Evolutionary conservation across 2,329 filamentous ascomycete species (phyloP).

Genomic region (Arthrobotrys iridis): DNA sequence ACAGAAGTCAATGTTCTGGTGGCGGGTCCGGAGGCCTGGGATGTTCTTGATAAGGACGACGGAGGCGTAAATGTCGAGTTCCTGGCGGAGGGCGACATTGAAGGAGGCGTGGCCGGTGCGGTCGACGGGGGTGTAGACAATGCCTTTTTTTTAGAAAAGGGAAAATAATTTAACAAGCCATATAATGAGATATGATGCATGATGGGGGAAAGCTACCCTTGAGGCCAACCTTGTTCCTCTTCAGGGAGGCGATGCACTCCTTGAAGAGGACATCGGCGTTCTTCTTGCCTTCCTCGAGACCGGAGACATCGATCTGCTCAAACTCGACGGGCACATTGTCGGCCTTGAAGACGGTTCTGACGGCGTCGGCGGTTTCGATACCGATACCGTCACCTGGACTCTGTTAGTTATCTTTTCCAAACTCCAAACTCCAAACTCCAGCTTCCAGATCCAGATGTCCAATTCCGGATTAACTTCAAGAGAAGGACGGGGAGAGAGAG

Average conservation of each 20-base stretch:
- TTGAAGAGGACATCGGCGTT: constrained; percentile 94
- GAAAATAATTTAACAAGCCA: not conserved
- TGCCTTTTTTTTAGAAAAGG: constrained; percentile 63
- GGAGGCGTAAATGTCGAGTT: constrained; percentile 98
- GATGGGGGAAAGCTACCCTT: constrained; percentile 71
- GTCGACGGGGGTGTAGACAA: constrained; percentile 96
- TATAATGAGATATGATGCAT: constrained; percentile 30
- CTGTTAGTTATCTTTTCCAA: too few species aligned
- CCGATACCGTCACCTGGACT: constrained; percentile 86
- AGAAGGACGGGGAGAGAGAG: not conserved
- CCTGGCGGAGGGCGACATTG: constrained; percentile 98
- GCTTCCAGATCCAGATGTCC: too few species aligned
- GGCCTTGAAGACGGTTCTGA: constrained; percentile 99
- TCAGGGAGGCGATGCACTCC: constrained; percentile 92
- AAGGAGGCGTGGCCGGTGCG: constrained; percentile 98
- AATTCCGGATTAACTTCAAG: too few species aligned
- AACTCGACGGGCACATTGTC: constrained; percentile 98
- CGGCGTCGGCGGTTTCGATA: constrained; percentile 95
- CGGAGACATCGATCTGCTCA: constrained; percentile 97
- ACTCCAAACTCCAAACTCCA: too few species aligned
- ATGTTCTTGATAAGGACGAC: constrained; percentile 99
- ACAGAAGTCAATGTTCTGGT: constrained; percentile 96
- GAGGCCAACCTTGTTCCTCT: constrained; percentile 97
- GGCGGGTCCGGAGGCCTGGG: constrained; percentile 95
- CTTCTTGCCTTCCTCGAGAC: constrained; percentile 83